Percentiles rank a stretch among this genome's conserved stretches.
phyloP scores from a whole-genome alignment of 2,329 filamentous ascomycete species.

The Pseudogymnoascus sp. region DNA sequence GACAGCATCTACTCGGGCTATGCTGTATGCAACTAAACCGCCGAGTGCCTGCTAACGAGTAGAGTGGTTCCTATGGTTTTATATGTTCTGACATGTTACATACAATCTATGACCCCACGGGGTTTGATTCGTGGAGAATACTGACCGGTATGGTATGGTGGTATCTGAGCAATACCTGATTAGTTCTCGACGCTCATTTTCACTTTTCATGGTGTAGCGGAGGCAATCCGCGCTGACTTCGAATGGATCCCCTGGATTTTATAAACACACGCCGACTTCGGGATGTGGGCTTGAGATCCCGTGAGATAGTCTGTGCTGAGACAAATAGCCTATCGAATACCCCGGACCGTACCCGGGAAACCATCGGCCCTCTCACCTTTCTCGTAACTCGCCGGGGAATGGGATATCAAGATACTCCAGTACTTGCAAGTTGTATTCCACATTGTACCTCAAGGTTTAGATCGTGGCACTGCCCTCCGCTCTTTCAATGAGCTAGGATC shows the following conservation, averaged over 20 bases:
- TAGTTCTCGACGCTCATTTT: neutral
- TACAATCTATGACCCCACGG: neutral
- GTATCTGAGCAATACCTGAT: neutral
- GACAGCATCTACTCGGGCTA: neutral
- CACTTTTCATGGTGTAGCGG: neutral
- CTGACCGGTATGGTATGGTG: neutral
- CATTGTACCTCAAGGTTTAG: neutral
- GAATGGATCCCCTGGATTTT: neutral
- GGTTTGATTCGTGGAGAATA: constrained; percentile 1
- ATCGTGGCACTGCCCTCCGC: neutral
- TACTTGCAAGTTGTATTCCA: neutral
- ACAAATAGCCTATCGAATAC: neutral
- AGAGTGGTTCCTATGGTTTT: neutral
- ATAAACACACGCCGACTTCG: neutral
- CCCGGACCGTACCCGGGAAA: neutral
- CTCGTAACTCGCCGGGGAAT: neutral
- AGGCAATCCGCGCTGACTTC: neutral
- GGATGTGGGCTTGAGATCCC: neutral
- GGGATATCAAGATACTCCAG: neutral
- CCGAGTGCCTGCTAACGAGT: neutral
- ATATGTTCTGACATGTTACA: neutral
- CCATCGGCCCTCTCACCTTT: neutral
- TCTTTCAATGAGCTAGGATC: neutral
- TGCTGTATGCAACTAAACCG: neutral
- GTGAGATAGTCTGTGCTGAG: neutral